phyloP scores from a whole-genome alignment of 768 basidiomycete genomes.

The Suillus subaureus region DNA sequence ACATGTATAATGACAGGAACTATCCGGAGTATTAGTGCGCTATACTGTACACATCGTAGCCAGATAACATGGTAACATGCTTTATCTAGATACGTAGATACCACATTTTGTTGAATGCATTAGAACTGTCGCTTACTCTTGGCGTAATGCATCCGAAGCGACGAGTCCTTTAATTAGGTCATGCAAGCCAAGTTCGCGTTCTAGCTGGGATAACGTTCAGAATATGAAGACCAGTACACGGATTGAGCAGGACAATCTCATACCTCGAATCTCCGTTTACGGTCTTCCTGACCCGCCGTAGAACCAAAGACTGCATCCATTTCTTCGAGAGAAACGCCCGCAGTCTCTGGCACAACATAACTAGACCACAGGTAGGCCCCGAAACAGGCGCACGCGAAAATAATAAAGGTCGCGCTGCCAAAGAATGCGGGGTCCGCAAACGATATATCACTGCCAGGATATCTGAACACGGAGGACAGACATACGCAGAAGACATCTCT shows the following conservation, averaged over 20 bases:
- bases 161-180: conserved; percentile 45
- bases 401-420: conserved; percentile 64
- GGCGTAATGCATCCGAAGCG: background rate
- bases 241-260: conserved; percentile 5
- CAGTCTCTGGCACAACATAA: conserved; percentile 73
- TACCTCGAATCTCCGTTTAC: conserved; percentile 54
- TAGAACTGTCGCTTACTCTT: background rate
- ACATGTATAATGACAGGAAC: conserved; percentile 3
- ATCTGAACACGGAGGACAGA: conserved; percentile 5
- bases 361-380: conserved; percentile 73
- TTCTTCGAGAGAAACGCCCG: conserved; percentile 74
- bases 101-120: conserved; percentile 5
- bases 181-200: conserved; percentile 54
- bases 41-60: conserved; percentile 3
- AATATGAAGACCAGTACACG: background rate
- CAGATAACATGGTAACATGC: background rate
- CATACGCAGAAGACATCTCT: conserved; percentile 59
- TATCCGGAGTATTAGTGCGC: background rate
- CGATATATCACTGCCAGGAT: conserved; percentile 5
- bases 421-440: background rate
- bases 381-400: conserved; percentile 66
- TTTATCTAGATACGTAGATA: conserved; percentile 1
- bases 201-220: conserved; percentile 46
- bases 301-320: conserved; percentile 70
- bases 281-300: conserved; percentile 58